These are phyloP conservation scores for Euphrasia confusa DNA, from an alignment of 257 asterid species.

Conservation along the genomic window DNA sequence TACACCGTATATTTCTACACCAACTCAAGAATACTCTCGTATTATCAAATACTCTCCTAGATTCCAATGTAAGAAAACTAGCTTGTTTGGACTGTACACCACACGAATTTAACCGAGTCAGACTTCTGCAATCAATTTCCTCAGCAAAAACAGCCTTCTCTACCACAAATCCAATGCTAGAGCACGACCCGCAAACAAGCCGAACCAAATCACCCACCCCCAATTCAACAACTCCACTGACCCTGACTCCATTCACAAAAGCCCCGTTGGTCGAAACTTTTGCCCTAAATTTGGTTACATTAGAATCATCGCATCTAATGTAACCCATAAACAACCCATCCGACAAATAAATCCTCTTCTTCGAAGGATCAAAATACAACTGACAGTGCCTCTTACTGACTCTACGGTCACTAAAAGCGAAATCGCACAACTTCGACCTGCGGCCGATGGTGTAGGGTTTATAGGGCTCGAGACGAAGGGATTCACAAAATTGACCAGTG, in stretches of 20 bases:
- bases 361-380: slow-evolving; percentile 49
- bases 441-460: slow-evolving; percentile 69
- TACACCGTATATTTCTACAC: slow-evolving; percentile 68
- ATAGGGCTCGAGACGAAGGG: slow-evolving; percentile 46
- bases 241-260: slow-evolving; percentile 54
- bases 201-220: slow-evolving; percentile 63
- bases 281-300: slow-evolving; percentile 25
- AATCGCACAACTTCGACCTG: slow-evolving; percentile 43
- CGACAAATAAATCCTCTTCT: slow-evolving; percentile 44
- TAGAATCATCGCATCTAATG: slow-evolving; percentile 24
- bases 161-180: slow-evolving; percentile 53
- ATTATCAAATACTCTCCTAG: slow-evolving; percentile 32
- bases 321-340: slow-evolving; percentile 52
- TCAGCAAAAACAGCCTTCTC: slow-evolving; percentile 45
- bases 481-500: slow-evolving; percentile 39
- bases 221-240: slow-evolving; percentile 48
- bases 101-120: slow-evolving; percentile 21
- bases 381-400: slow-evolving; percentile 70
- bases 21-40: slow-evolving; percentile 38
- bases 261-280: slow-evolving; percentile 71
- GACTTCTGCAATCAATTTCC: slow-evolving; percentile 44
- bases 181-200: slow-evolving; percentile 37
- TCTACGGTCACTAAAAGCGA: slow-evolving; percentile 43
- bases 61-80: slow-evolving; percentile 17
- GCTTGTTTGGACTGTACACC: slow-evolving; percentile 14